Percentiles rank a stretch among this genome's conserved stretches.
phyloP scores from a whole-genome alignment of 257 asterid species.

The Thymus mandschuricus region DNA sequence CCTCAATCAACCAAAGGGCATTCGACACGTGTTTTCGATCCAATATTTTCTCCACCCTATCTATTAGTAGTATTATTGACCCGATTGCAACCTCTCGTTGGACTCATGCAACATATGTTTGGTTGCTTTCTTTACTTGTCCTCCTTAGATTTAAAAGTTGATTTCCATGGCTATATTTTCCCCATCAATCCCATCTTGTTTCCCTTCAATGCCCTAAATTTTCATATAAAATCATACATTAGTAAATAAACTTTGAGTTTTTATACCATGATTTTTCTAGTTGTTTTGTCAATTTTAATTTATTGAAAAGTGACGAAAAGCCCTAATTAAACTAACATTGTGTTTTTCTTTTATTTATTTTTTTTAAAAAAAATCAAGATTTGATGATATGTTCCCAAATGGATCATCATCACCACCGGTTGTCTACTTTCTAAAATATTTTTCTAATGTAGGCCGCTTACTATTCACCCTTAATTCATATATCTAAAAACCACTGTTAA shows the following conservation, averaged over 20 bases:
- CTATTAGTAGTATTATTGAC: neutral
- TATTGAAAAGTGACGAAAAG: neutral
- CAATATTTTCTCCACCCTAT: neutral
- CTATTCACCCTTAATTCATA: too few relatives aligned
- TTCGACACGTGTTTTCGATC: conserved; percentile 15
- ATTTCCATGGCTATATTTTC: conserved; percentile 44
- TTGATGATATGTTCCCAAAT: too few relatives aligned
- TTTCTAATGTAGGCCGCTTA: too few relatives aligned
- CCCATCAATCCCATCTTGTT: conserved; percentile 49
- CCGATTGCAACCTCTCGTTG: neutral
- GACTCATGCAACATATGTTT: conserved; percentile 30
- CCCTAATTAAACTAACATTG: neutral
- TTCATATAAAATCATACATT: neutral
- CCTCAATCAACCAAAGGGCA: neutral
- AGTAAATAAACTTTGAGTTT: neutral
- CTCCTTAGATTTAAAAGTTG: conserved; percentile 52
- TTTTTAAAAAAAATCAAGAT: neutral
- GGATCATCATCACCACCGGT: too few relatives aligned
- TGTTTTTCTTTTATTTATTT: neutral
- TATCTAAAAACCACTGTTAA: too few relatives aligned
- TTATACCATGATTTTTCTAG: too few relatives aligned
- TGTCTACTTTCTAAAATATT: neutral
- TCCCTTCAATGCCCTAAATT: neutral
- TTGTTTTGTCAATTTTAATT: neutral
- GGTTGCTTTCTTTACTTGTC: conserved; percentile 60